These are phyloP conservation scores for Zea luxurians DNA, from an alignment of 176 grass and related monocot genomes.

Conservation along the genomic window DNA sequence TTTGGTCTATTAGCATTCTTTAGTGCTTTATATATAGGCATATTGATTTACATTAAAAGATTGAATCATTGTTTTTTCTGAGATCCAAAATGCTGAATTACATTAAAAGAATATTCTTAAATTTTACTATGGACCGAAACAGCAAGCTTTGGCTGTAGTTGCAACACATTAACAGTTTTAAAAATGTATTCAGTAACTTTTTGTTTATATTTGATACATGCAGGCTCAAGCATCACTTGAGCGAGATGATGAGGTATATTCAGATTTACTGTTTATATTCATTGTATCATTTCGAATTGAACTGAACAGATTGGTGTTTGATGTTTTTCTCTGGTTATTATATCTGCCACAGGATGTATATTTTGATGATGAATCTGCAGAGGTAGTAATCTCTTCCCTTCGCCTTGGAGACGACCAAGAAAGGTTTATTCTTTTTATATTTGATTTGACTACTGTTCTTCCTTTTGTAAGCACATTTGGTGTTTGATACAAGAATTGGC, in stretches of 20 bases:
- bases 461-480: conserved; percentile 6
- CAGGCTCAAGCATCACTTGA: conserved; percentile 80
- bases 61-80: neutral
- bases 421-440: conserved; percentile 58
- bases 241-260: conserved; percentile 82
- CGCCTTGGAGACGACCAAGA: conserved; percentile 72
- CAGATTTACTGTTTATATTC: conserved; percentile 23
- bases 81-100: neutral
- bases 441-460: conserved; percentile 11
- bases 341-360: conserved; percentile 74
- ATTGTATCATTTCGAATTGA: conserved; percentile 19
- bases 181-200: conserved; percentile 1
- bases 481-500: conserved; percentile 13
- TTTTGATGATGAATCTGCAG: conserved; percentile 97
- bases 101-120: conserved; percentile 11
- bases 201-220: conserved; percentile 41
- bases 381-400: conserved; percentile 91
- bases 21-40: neutral
- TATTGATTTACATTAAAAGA: conserved; percentile 12
- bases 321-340: conserved; percentile 8
- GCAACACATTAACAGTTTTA: neutral
- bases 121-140: neutral
- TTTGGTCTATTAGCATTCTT: neutral
- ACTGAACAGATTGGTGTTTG: neutral
- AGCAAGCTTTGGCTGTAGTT: neutral